A percentile compares a stretch with the other conserved stretches of the same genome.
Evolutionary conservation across 768 basidiomycete genomes (phyloP).

Genomic region (Cystobasidium onofrii): DNA sequence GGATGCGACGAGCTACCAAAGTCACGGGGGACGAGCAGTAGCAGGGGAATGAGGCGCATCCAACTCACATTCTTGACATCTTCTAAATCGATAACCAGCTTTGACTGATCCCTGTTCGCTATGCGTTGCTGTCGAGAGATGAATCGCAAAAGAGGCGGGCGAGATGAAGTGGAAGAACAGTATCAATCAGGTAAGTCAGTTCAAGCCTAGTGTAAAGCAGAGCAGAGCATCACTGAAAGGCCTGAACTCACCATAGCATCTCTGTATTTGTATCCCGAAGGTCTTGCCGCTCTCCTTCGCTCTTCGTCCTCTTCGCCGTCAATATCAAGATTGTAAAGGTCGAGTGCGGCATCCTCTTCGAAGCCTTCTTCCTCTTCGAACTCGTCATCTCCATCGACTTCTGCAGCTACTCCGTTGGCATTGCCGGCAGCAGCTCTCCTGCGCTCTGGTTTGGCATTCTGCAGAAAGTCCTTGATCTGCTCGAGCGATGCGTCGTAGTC

Average conservation of each 20-base stretch:
- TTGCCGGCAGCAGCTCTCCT: not conserved
- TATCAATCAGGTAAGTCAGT: not conserved
- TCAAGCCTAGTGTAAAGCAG: not conserved
- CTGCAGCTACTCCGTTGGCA: slow-evolving; percentile 17
- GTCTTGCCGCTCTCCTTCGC: slow-evolving; percentile 12
- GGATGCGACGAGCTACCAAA: not conserved
- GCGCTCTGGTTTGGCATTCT: slow-evolving; percentile 5
- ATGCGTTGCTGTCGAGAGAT: slow-evolving; percentile 63
- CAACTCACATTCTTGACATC: slow-evolving; percentile 64
- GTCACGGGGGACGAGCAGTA: too few relatives aligned
- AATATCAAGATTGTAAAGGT: slow-evolving; percentile 18
- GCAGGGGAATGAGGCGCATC: not conserved
- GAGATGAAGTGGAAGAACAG: slow-evolving; percentile 6
- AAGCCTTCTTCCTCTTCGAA: slow-evolving; percentile 19
- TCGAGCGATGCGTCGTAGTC: slow-evolving; percentile 39
- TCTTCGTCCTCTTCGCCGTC: slow-evolving; percentile 26
- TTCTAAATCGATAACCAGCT: slow-evolving; percentile 77
- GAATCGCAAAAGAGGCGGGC: not conserved
- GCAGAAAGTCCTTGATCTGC: slow-evolving; percentile 37
- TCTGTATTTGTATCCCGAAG: slow-evolving; percentile 60
- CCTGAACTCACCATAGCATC: slow-evolving; percentile 60
- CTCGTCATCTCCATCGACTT: slow-evolving; percentile 26
- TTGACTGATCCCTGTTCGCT: slow-evolving; percentile 85
- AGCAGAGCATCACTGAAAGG: not conserved
- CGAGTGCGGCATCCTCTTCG: slow-evolving; percentile 29